Evolutionary conservation across 805 yeast species (phyloP).

Genomic region (Wickerhamiella bombiphila): DNA sequence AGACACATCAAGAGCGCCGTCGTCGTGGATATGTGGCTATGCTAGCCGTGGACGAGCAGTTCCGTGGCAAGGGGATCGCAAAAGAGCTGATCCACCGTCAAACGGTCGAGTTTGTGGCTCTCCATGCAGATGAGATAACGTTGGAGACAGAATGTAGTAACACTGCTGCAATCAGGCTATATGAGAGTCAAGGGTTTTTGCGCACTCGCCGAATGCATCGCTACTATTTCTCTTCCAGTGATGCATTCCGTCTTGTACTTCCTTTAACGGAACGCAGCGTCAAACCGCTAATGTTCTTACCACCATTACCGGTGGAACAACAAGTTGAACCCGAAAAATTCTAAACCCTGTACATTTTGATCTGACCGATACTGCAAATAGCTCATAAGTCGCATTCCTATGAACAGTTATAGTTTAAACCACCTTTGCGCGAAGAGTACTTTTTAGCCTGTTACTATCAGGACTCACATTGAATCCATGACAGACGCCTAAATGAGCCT

Average conservation of each 20-base stretch:
- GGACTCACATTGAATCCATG: too few species aligned
- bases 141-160: slow-evolving; percentile 86
- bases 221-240: slow-evolving; percentile 84
- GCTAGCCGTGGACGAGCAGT: slow-evolving; percentile 66
- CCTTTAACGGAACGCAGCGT: slow-evolving; percentile 56
- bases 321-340: too few species aligned
- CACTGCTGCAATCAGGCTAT: slow-evolving; percentile 48
- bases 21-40: slow-evolving; percentile 89
- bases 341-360: too few species aligned
- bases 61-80: slow-evolving; percentile 74
- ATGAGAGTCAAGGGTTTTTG: slow-evolving; percentile 64
- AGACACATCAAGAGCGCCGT: slow-evolving; percentile 57
- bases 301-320: slow-evolving; percentile 5
- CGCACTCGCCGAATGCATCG: slow-evolving; percentile 63
- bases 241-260: slow-evolving; percentile 74
- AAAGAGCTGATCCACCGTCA: slow-evolving; percentile 48
- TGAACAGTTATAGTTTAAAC: too few species aligned
- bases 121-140: slow-evolving; percentile 75
- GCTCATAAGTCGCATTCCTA: too few species aligned
- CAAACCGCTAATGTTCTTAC: slow-evolving; percentile 19
- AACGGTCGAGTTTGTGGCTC: slow-evolving; percentile 47
- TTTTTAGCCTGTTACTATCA: too few species aligned
- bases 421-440: too few species aligned
- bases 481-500: too few species aligned
- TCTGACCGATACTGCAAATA: too few species aligned